Base-by-base conservation (phyloP, 164 flowering plant species). In the Berberis thunbergii region DNA sequence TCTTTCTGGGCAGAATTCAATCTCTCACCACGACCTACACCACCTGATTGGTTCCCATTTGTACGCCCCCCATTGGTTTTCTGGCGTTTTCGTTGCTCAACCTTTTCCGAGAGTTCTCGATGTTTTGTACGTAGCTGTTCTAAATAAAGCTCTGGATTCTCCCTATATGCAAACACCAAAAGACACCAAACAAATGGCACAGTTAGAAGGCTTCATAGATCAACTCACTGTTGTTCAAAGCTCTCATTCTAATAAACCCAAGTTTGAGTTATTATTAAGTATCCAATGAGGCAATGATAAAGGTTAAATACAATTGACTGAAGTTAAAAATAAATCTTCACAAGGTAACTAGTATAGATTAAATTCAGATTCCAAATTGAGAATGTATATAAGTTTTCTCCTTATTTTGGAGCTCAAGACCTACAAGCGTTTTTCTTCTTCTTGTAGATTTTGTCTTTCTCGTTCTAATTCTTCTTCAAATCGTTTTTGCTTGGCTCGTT, bases 1-100 rank as follows among this genome's bases (percentile, higher is more conserved):
- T 95, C 99, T 66, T 86, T 91, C 73, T 95, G 96, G 53, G 96
- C 93, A 66, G 98, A 87, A 79, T 78, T 95, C 68, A 89, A 65
- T 68, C 99, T 84, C 82, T 94, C 99, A 57, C 99, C 97, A 67
- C 97, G 96, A 12, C 99, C 99, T 64, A 91, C 91, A 45, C 86
- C 88, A 61, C 96, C 95, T 43, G 94, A 79, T 3, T 78, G 69
- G 66, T 81, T 83, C 57, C 96, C 97, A 26, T 26, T 26, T 26
- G 26, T 26, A 26, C 26, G 26, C 26, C 26, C 26, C 26, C 26
- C 26, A 78, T 87, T 95, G 54, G 89, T 89, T 79, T 91, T 91
- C 53, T 79, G 74, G 44, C 90, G 84, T 75, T 91, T 95, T 58
- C 93, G 77, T 77, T 86, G 99, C 56, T 95, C 97, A 64, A 95